Conservation (phyloP, 306 rosid species). For the Ochetophila trinervis region DNA sequence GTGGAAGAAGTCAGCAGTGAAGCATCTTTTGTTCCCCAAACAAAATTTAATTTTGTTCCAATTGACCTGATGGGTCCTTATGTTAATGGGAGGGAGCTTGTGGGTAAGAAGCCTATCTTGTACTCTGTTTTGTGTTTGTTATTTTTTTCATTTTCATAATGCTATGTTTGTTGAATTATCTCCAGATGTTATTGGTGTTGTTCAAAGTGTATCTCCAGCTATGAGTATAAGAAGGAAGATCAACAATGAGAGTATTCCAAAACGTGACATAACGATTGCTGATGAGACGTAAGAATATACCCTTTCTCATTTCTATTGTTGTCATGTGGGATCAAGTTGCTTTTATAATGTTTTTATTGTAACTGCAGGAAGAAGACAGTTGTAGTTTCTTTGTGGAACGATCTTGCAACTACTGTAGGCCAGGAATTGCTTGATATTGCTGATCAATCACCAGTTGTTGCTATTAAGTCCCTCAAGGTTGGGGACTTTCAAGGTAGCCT, state of each 20-base stretch:
- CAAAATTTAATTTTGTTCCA: constrained; percentile 67
- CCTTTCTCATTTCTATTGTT: background rate
- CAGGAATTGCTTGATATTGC: constrained; percentile 70
- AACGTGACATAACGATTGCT: constrained; percentile 93
- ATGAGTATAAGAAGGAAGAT: constrained; percentile 85
- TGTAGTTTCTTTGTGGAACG: constrained; percentile 87
- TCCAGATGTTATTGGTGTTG: constrained; percentile 87
- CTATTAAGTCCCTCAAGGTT: constrained; percentile 77
- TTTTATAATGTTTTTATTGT: background rate
- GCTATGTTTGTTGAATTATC: background rate
- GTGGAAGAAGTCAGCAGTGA: constrained; percentile 80
- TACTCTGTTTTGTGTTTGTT: background rate
- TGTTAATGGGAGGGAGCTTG: constrained; percentile 66
- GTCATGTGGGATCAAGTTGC: background rate
- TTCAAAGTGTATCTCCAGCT: constrained; percentile 76
- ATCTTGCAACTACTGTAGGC: constrained; percentile 76
- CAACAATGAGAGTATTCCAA: constrained; percentile 69
- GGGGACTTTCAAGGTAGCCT: constrained; percentile 88
- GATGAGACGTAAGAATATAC: constrained; percentile 65
- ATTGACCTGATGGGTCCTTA: constrained; percentile 84
- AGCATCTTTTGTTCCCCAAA: constrained; percentile 69
- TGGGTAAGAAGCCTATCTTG: constrained; percentile 51
- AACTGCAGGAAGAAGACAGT: constrained; percentile 77
- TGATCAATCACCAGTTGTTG: constrained; percentile 67
- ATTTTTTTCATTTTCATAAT: background rate